Evolutionary conservation across 2,329 filamentous ascomycete species (phyloP).

Genomic region (Penicillium sp.): DNA sequence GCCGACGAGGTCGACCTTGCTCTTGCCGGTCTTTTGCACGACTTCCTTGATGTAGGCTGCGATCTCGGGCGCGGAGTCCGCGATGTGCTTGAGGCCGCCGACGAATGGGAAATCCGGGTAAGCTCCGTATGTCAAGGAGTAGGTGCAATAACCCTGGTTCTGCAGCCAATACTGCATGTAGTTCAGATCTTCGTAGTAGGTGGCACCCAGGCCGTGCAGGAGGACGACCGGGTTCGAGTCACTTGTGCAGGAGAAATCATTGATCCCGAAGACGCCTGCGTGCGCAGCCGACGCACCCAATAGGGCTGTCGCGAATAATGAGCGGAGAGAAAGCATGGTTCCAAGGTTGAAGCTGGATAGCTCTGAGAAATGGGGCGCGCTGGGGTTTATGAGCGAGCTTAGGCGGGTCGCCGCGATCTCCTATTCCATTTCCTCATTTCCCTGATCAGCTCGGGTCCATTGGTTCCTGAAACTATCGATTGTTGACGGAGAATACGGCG

Average conservation of each 20-base stretch:
- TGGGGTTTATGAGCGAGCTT: background rate
- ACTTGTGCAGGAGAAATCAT: constrained; percentile 37
- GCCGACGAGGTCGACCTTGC: constrained; percentile 44
- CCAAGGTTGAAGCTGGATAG: background rate
- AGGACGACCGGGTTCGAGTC: constrained; percentile 35
- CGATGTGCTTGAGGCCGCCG: constrained; percentile 41
- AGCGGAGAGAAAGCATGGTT: constrained; percentile 20
- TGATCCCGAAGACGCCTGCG: constrained; percentile 22
- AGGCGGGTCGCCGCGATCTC: background rate
- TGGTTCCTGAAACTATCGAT: constrained; percentile 21
- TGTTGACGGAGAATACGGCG: constrained; percentile 1
- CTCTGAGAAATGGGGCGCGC: background rate
- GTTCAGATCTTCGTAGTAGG: constrained; percentile 40
- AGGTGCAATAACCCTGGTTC: constrained; percentile 43
- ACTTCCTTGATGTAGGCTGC: constrained; percentile 42
- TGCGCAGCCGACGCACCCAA: constrained; percentile 14
- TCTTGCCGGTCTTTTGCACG: constrained; percentile 32
- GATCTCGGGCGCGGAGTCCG: constrained; percentile 40
- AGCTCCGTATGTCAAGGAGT: constrained; percentile 43
- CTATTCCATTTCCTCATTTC: constrained; percentile 12
- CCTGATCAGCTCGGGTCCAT: constrained; percentile 7
- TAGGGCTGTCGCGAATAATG: constrained; percentile 13
- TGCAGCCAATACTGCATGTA: constrained; percentile 37
- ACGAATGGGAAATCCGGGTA: constrained; percentile 38
- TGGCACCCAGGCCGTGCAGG: constrained; percentile 39